Evolutionary conservation across 2,329 filamentous ascomycete species (phyloP), one percentile per base, ranked within the genome.

Genomic region (Cercospora janseana): DNA sequence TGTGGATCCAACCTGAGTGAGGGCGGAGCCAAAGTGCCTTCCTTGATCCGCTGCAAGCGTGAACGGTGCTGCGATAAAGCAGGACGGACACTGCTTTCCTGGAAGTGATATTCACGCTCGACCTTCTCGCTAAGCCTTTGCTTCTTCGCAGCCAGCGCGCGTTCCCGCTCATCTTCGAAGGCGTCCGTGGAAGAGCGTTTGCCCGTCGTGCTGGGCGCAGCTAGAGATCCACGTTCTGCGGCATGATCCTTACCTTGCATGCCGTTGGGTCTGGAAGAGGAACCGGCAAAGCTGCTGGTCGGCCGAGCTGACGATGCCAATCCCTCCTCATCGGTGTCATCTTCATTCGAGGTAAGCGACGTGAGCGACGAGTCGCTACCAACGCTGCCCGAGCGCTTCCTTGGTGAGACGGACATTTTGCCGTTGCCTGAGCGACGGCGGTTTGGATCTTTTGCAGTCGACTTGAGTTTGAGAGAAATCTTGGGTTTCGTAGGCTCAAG

Each of bases 131-230:
- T 58, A 27, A 68, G 50, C 47, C 62, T 67, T 51, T 63, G 61
- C 60, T 68, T 68, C 58, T 68, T 68, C 6, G 59, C 61, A 13
- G 60, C 58, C 21, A 66, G 52, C 8, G 37, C 50, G 8, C 56
- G 60, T 24, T 66, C 61, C 21, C 54, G 55, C 41, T 64, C 63
- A 20, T 64, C 57, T 18, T 63, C 61, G 10, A 62, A 49, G 12
- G 65, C 64, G 23, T 69, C 64, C 23, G 62, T 64, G 18, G 68
- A 67, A 9, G 67, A 63, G n/a, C 68, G 61, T 57, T 70, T 70
- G 7, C 37, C 32, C 6, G 37, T 35, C 13, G 32, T 32, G 16
- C 58, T 54, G 5, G 63, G 62, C 18, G 60, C 59, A 15, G 55
- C 54, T 4, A 66, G 56, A 38, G 55, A 60, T 31, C 58, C 61